phyloP scores from a whole-genome alignment of 73 alveolate genomes.

The Vitrella brassicaformis region DNA sequence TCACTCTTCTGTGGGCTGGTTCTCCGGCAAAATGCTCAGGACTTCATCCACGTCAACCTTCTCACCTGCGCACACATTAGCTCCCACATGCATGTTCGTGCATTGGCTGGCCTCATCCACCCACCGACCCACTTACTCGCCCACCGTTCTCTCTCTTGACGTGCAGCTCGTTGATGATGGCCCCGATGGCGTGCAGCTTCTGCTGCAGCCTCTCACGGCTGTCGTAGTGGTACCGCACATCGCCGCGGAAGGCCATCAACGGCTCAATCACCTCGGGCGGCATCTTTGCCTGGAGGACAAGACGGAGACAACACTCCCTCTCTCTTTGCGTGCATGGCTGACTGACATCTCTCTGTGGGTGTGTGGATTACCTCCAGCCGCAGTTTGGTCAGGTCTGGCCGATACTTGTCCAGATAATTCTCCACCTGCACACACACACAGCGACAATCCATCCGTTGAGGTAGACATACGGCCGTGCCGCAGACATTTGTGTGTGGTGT shows the following conservation, averaged over 20 bases:
- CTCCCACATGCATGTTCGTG: no score
- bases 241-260: constrained; percentile 32
- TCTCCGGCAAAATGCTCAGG: neutral
- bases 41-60: neutral
- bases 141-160: no score
- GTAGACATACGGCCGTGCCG: no score
- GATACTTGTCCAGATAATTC: neutral
- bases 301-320: neutral
- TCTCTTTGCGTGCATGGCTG: neutral
- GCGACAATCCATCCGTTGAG: no score
- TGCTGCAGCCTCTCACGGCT: constrained; percentile 7
- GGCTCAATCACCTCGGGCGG: constrained; percentile 40
- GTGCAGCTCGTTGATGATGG: neutral
- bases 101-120: no score
- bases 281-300: constrained; percentile 7
- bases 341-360: neutral
- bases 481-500: no score
- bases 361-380: neutral
- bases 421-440: neutral
- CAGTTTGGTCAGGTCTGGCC: neutral
- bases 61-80: no score
- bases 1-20: neutral
- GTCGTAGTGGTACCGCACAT: constrained; percentile 11
- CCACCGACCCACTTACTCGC: no score
- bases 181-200: neutral